phyloP scores from a whole-genome alignment of 768 basidiomycete genomes.

The Nevesoporus exiguus region DNA sequence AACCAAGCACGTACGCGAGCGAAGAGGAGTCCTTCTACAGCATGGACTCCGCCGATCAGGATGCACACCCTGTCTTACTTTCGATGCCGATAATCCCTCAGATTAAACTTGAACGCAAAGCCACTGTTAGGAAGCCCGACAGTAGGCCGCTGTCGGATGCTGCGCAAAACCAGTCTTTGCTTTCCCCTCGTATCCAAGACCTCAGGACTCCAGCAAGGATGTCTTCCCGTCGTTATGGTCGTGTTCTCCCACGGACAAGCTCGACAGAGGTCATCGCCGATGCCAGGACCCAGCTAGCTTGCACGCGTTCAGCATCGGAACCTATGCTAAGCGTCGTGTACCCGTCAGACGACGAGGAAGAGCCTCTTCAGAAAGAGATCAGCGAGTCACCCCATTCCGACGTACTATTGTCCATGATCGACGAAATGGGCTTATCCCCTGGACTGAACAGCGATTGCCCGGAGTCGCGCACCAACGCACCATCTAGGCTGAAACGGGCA shows the following conservation, averaged over 20 bases:
- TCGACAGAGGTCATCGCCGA: not conserved
- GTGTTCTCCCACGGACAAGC: not conserved
- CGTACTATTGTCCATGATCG: slow-evolving; percentile 9
- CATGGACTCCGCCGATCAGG: slow-evolving; percentile 25
- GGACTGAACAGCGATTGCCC: not conserved
- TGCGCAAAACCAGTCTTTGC: slow-evolving; percentile 5
- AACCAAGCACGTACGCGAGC: not conserved
- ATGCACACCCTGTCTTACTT: slow-evolving; percentile 20
- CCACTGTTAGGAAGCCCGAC: slow-evolving; percentile 18
- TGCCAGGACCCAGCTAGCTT: not conserved
- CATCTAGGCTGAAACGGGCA: not conserved
- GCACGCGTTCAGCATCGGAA: slow-evolving; percentile 12
- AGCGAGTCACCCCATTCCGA: slow-evolving; percentile 14
- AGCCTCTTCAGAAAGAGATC: slow-evolving; percentile 1
- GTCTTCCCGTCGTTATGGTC: slow-evolving; percentile 19
- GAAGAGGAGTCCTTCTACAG: slow-evolving; percentile 26
- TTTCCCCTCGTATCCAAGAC: slow-evolving; percentile 21
- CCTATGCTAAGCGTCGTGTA: not conserved
- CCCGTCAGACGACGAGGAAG: slow-evolving; percentile 2
- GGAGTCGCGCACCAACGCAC: not conserved
- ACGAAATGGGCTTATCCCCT: slow-evolving; percentile 1
- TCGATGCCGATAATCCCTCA: slow-evolving; percentile 29
- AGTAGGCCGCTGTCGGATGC: not conserved
- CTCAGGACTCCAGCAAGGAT: slow-evolving; percentile 9
- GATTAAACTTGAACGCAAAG: slow-evolving; percentile 27